Conservation (phyloP, 2,329 filamentous ascomycete species). For the Erysiphe pulchra region DNA sequence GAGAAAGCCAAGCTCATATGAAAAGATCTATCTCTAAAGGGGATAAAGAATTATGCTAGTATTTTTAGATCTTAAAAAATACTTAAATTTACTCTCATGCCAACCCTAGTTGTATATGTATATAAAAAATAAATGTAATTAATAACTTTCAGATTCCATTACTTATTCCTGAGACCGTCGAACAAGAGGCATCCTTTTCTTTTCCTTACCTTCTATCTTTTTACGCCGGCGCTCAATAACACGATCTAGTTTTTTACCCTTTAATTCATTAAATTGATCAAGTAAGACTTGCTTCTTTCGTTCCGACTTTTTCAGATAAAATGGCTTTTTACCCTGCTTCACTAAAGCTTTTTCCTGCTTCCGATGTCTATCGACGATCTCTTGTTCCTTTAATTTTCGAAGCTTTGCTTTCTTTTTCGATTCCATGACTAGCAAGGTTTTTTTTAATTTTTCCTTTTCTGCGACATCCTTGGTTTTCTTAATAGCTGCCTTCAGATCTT, state of each 20-base stretch:
- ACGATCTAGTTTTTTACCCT: slow-evolving; percentile 59
- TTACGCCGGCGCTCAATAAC: slow-evolving; percentile 70
- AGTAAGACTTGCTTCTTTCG: slow-evolving; percentile 66
- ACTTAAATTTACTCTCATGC: neutral
- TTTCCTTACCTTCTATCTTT: slow-evolving; percentile 70
- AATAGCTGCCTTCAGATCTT: slow-evolving; percentile 41
- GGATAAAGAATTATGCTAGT: too few species aligned
- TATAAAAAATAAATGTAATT: neutral
- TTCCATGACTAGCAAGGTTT: slow-evolving; percentile 52
- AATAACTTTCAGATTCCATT: neutral
- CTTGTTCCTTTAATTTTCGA: slow-evolving; percentile 41
- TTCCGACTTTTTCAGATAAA: slow-evolving; percentile 79
- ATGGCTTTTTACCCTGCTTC: slow-evolving; percentile 72
- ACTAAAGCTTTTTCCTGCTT: slow-evolving; percentile 65
- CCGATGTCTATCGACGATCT: slow-evolving; percentile 49
- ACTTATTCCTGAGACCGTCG: slow-evolving; percentile 17
- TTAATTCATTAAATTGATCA: slow-evolving; percentile 61
- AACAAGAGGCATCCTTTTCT: slow-evolving; percentile 40
- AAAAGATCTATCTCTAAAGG: neutral
- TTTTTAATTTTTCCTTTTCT: slow-evolving; percentile 44
- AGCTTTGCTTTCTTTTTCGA: slow-evolving; percentile 46
- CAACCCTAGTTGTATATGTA: neutral
- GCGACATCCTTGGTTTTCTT: slow-evolving; percentile 39
- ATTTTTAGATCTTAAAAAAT: too few species aligned
- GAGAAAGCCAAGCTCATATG: slow-evolving; percentile 6